A percentile compares a stretch with the other conserved stretches of the same genome.
Evolutionary conservation across 108 stramenopile species (phyloP).

Genomic region (Nitzschia inconspicua): DNA sequence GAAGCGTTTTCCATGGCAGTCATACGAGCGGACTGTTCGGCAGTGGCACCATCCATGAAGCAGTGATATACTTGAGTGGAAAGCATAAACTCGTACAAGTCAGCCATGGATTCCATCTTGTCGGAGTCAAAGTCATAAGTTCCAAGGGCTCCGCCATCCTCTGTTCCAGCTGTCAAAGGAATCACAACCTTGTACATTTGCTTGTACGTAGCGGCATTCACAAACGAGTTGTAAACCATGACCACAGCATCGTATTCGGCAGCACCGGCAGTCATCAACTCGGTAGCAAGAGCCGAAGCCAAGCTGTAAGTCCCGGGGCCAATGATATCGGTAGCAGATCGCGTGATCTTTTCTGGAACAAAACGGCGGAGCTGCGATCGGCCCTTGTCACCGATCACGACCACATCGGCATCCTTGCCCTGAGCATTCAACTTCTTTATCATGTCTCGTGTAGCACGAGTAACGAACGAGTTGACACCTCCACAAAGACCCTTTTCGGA

Average conservation of each 20-base stretch:
- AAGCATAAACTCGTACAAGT: slow-evolving; percentile 94
- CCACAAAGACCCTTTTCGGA: slow-evolving; percentile 99
- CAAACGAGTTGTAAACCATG: slow-evolving; percentile 80
- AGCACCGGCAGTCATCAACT: slow-evolving; percentile 76
- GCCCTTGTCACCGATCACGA: slow-evolving; percentile 98
- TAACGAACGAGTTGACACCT: slow-evolving; percentile 95
- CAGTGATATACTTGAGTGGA: slow-evolving; percentile 92
- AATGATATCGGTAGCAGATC: slow-evolving; percentile 71
- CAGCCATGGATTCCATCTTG: slow-evolving; percentile 89
- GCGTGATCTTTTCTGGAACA: slow-evolving; percentile 54
- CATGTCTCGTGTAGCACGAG: slow-evolving; percentile 70
- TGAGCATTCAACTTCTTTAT: slow-evolving; percentile 50
- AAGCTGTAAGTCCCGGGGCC: slow-evolving; percentile 79
- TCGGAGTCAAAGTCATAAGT: slow-evolving; percentile 97
- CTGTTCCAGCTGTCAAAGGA: slow-evolving; percentile 62
- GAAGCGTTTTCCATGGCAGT: slow-evolving; percentile 99
- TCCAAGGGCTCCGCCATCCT: slow-evolving; percentile 46
- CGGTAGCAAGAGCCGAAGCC: slow-evolving; percentile 76
- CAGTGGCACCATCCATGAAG: slow-evolving; percentile 96
- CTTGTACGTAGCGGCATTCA: slow-evolving; percentile 81
- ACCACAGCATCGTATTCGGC: slow-evolving; percentile 81
- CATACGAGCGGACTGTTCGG: slow-evolving; percentile 99
- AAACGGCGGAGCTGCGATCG: slow-evolving; percentile 87
- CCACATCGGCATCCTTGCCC: slow-evolving; percentile 86
- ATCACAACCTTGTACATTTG: slow-evolving; percentile 86